A percentile compares a stretch with the other conserved stretches of the same genome.
These are phyloP conservation scores for Trichoderma reesei DNA, from an alignment of 495 filamentous ascomycete genomes.

Conservation along the genomic window DNA sequence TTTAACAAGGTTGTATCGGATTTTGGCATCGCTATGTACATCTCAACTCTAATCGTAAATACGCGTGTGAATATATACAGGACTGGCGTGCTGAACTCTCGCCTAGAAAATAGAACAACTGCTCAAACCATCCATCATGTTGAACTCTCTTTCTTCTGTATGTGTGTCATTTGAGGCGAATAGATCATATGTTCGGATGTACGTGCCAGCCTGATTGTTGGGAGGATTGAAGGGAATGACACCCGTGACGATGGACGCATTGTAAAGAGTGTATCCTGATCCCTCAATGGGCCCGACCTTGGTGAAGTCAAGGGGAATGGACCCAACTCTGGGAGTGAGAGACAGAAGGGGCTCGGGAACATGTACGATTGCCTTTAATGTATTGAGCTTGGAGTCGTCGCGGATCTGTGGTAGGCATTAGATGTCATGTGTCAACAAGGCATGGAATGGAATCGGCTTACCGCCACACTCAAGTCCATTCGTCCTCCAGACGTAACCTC, in stretches of 20 bases:
- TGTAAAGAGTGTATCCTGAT: background rate
- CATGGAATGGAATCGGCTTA: background rate
- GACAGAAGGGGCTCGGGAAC: background rate
- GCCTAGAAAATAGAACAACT: conserved; percentile 9
- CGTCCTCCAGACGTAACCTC: background rate
- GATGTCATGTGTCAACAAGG: background rate
- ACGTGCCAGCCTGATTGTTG: background rate
- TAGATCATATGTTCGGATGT: background rate
- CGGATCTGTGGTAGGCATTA: background rate
- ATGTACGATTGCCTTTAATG: background rate
- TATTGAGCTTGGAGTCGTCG: conserved; percentile 2
- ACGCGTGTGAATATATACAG: no score
- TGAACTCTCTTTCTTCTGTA: background rate
- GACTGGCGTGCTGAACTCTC: background rate
- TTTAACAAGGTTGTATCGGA: no score
- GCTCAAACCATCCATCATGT: conserved; percentile 2
- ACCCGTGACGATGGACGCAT: background rate
- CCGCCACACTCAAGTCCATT: conserved; percentile 1
- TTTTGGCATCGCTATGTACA: no score
- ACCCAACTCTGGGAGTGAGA: background rate
- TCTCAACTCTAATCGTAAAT: no score
- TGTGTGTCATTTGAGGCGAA: conserved; percentile 11
- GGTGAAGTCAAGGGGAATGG: background rate
- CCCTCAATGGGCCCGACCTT: background rate
- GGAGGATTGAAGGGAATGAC: background rate